Evolutionary conservation across 1,284 basidiomycete species (phyloP), one percentile per base, ranked within the genome.

Genomic region (Ceratobasidium sp.): DNA sequence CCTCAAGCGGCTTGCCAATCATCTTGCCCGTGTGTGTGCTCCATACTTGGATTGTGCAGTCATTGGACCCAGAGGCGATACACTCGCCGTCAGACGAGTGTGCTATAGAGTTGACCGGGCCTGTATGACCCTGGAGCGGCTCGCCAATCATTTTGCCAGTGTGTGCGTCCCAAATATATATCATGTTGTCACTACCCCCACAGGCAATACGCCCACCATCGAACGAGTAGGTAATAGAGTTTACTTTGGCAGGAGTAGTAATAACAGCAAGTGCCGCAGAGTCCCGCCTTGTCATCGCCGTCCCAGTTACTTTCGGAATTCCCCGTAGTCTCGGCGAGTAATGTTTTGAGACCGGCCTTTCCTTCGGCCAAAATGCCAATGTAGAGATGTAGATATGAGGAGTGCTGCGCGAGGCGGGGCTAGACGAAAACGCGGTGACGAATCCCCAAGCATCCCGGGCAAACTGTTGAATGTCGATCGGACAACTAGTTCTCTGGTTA

Each of bases 331-430:
- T 44, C 14, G 22, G 9, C 9, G 47, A 45, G 36, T 51, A 65
- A 48, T 19, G 22, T 51, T 24, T 27, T 22, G 63, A 65, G 15
- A 65, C 36, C 14, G 63, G 63, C 9, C 31, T 53, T 1, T 19
- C 15, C 29, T 50, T 29, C 4, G 63, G 63, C 63, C 63, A 65
- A 31, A 50, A 51, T 29, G 45, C 47, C 7, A 65, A 48, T 24
- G 47, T 29, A 1, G 63, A 65, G 1, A 50, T n/a, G 63, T 65
- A 65, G 4, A 65, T 65, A 33, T 65, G 63, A 31, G 63, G 63
- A 2, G 63, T 65, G 29, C 63, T 65, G 1, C 36, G 8, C 2
- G 47, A 65, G 9, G 24, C 27, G 1, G 22, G 5, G 36, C 29
- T 50, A 2, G 29, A 31, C 29, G 47, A 24, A 29, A 65, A 65